A percentile compares a stretch with the other conserved stretches of the same genome.
Evolutionary conservation across 108 stramenopile species (phyloP).

Genomic region (Asterionellopsis glacialis): DNA sequence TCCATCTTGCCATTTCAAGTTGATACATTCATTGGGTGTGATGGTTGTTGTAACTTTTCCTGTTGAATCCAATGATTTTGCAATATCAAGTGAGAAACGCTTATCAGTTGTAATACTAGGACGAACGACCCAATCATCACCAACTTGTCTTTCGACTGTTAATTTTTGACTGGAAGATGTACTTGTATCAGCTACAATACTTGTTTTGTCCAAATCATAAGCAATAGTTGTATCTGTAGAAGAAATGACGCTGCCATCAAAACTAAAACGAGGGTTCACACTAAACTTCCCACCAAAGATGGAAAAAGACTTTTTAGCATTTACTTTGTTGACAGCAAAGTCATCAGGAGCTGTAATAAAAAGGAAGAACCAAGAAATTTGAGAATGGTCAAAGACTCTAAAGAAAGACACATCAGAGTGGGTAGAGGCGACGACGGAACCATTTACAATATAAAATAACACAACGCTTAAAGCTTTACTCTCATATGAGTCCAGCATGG

Average conservation of each 20-base stretch:
- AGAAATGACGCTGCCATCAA: conserved; percentile 10
- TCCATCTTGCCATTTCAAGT: conserved; percentile 46
- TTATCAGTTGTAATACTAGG: conserved; percentile 28
- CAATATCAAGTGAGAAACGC: conserved; percentile 15
- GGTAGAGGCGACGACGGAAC: not conserved
- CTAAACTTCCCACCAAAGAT: conserved; percentile 20
- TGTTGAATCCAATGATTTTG: conserved; percentile 2
- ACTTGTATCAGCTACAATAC: conserved; percentile 23
- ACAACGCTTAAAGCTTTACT: not conserved
- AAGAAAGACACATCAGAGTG: not conserved
- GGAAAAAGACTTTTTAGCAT: conserved; percentile 26
- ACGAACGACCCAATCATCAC: conserved; percentile 12
- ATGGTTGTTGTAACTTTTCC: conserved; percentile 32
- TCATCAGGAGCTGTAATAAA: not conserved
- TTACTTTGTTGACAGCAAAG: conserved; percentile 20
- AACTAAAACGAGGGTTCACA: conserved; percentile 37
- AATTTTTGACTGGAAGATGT: conserved; percentile 15
- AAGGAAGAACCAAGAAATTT: too few relatives aligned
- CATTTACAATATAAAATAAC: not conserved
- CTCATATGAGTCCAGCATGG: too few relatives aligned
- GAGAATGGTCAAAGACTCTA: too few relatives aligned
- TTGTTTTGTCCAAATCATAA: conserved; percentile 21
- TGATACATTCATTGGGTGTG: conserved; percentile 38
- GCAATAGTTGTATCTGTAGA: conserved; percentile 28
- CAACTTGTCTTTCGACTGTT: conserved; percentile 27